phyloP scores from a whole-genome alignment of 1,284 basidiomycete species.

The Polyporus tsugae region DNA sequence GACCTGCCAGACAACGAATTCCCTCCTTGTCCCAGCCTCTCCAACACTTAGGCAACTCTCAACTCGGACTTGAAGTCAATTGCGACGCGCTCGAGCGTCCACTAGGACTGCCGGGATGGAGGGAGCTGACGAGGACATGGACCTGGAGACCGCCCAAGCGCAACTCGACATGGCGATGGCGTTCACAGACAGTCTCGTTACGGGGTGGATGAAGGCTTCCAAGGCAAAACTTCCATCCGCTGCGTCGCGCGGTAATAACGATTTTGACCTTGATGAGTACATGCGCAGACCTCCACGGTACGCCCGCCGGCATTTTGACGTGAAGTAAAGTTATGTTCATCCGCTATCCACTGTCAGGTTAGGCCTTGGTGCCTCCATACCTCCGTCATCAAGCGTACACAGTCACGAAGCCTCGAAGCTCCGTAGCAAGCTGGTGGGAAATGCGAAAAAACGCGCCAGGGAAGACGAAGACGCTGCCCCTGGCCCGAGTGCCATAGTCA shows the following conservation, averaged over 20 bases:
- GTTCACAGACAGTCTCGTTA: constrained; percentile 71
- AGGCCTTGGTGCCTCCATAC: constrained; percentile 72
- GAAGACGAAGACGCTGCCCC: constrained; percentile 34
- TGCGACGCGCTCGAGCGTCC: neutral
- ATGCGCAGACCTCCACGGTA: constrained; percentile 76
- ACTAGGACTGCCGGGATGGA: constrained; percentile 13
- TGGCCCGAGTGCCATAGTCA: constrained; percentile 14
- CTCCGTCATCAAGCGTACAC: constrained; percentile 51
- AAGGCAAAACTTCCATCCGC: constrained; percentile 40
- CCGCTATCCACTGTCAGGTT: constrained; percentile 51
- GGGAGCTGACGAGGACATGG: constrained; percentile 56
- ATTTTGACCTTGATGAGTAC: constrained; percentile 69
- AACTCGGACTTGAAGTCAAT: neutral
- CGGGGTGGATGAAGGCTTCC: constrained; percentile 74
- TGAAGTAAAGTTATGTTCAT: neutral
- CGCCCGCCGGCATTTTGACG: constrained; percentile 16
- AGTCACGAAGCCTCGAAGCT: constrained; percentile 61
- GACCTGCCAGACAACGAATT: neutral
- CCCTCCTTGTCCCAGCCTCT: neutral
- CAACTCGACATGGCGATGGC: constrained; percentile 83
- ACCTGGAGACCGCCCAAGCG: constrained; percentile 72
- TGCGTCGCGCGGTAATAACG: constrained; percentile 44
- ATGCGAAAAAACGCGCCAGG: constrained; percentile 55
- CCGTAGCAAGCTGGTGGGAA: constrained; percentile 61
- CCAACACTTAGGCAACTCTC: neutral